Conservation (phyloP, 345 rosid genomes). For the Citrus hindsii region DNA sequence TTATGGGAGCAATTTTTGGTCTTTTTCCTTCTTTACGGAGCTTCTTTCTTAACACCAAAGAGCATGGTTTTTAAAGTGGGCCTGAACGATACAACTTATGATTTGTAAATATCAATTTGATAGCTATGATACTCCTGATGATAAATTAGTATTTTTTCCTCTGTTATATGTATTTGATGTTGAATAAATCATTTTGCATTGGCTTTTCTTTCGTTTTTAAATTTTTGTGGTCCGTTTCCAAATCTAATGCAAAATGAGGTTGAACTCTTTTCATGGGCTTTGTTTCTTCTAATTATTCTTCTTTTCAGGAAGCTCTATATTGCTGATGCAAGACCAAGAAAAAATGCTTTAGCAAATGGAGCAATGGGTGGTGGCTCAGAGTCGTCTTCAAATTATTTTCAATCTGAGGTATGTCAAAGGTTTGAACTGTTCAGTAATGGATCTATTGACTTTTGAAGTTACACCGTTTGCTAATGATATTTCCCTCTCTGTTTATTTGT, state of each 20-base stretch:
- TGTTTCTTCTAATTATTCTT: conserved; percentile 9
- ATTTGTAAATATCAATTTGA: neutral
- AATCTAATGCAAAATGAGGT: neutral
- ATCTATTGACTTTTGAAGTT: conserved; percentile 18
- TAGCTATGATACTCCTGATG: neutral
- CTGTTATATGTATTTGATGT: neutral
- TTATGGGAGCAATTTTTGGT: neutral
- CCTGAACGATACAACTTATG: neutral
- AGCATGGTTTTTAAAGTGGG: neutral
- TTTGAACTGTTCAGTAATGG: conserved; percentile 19
- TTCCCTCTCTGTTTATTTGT: conserved; percentile 13
- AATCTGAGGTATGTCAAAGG: conserved; percentile 76
- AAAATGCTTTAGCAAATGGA: conserved; percentile 98
- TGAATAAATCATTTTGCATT: neutral
- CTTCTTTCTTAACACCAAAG: neutral
- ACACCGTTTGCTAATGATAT: conserved; percentile 12
- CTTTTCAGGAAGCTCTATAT: conserved; percentile 83
- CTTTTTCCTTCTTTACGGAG: neutral
- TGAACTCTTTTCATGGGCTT: neutral
- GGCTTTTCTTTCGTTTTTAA: neutral
- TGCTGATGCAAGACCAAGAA: conserved; percentile 97
- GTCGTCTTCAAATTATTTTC: conserved; percentile 90
- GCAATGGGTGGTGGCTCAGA: conserved; percentile 99
- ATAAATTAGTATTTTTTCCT: neutral
- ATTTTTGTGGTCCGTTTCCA: neutral